Evolutionary conservation across 257 asterid genomes (phyloP), one percentile per base, ranked within the genome.

Genomic region (Eucommia ulmoides): DNA sequence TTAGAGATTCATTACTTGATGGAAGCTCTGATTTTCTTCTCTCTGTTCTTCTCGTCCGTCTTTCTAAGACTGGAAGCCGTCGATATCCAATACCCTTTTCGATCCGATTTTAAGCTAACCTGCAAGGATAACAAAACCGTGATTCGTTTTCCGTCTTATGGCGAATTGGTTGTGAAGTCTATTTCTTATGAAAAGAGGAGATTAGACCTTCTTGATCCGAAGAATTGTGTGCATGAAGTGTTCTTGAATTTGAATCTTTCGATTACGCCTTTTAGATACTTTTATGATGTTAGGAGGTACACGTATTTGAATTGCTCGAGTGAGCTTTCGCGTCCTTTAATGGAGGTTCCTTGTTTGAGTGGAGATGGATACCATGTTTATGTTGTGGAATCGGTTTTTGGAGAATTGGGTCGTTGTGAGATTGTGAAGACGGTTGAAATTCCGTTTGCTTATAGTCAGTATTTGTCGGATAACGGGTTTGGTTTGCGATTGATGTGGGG

Each of bases 191-290:
- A 66, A 1, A 1, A 45, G 17, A 46, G 41, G 51, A 57, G 25
- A 20, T 24, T 78, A 2, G 22, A 58, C 50, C 78, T 78, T 24
- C 0, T 60, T 15, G 79, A 78, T 14, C 85, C 77, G 9, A 65
- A 58, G 19, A 68, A 53, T 35, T 78, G 85, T 19, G 77, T 78
- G 15, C 79, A 23, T 15, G 59, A 58, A 58, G 79, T 78, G 22
- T 71, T 78, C 79, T 65, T 74, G 67, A 71, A 74, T 16, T 60
- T 78, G 4, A 63, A 78, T 55, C 70, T 78, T 22, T 50, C 79
- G 19, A 14, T 7, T 3, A 71, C 79, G 7, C 82, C 82, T 1
- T 78, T 71, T 46, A 68, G 41, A 12, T 78, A 78, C 45, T 60
- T 67, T 46, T 68, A 74, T 29, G 56, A 12, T 7, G 9, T 63